These are phyloP conservation scores for Pseudofabraea citricarpa DNA, from an alignment of 2,329 filamentous ascomycete species.

Conservation along the genomic window DNA sequence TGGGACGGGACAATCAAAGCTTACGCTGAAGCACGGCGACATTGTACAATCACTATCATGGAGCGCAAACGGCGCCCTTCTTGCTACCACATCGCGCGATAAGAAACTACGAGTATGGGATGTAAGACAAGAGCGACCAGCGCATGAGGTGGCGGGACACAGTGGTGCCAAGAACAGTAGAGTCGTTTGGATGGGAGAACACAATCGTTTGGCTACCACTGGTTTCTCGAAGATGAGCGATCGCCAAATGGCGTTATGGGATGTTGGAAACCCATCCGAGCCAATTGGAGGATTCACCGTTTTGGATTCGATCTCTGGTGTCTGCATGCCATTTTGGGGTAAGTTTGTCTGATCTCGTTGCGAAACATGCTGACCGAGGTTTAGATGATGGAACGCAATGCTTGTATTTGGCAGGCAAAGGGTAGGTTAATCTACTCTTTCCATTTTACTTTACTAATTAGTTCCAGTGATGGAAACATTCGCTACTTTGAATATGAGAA, in stretches of 20 bases:
- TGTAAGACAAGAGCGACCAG: constrained; percentile 84
- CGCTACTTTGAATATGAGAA: constrained; percentile 98
- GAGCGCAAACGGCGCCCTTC: constrained; percentile 81
- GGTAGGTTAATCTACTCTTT: constrained; percentile 50
- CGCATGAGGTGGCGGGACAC: constrained; percentile 81
- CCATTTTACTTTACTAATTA: constrained; percentile 7
- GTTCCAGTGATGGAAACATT: constrained; percentile 85
- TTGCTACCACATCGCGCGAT: constrained; percentile 92
- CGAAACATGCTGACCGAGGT: constrained; percentile 15
- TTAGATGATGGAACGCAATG: constrained; percentile 86
- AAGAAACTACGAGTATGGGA: constrained; percentile 99
- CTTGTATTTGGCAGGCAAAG: constrained; percentile 94
- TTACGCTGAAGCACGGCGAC: constrained; percentile 80
- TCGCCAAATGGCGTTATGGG: constrained; percentile 92
- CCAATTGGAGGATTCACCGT: constrained; percentile 87
- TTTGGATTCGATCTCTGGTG: constrained; percentile 92
- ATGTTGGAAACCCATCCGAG: constrained; percentile 71
- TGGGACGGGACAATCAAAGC: constrained; percentile 66
- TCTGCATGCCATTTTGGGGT: constrained; percentile 99
- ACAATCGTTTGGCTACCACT: constrained; percentile 91
- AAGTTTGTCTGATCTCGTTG: constrained; percentile 23
- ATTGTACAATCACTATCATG: constrained; percentile 94
- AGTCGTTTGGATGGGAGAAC: constrained; percentile 94
- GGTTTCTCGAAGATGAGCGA: constrained; percentile 99
- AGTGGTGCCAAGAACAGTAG: constrained; percentile 95